Evolutionary conservation across 306 rosid species (phyloP).

Genomic region (Vicia faba): DNA sequence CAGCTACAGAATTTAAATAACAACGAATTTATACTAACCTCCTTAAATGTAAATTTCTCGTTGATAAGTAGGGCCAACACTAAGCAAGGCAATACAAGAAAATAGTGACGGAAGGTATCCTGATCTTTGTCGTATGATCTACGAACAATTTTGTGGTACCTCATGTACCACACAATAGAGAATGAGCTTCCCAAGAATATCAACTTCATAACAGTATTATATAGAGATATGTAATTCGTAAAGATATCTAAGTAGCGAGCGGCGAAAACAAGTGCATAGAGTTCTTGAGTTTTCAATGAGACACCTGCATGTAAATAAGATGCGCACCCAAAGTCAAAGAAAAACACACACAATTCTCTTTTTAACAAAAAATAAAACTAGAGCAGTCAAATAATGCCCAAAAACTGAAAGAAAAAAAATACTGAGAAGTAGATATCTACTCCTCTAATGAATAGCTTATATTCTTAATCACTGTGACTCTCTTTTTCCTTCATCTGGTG

Average conservation of each 20-base stretch:
- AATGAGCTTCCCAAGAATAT: constrained; percentile 86
- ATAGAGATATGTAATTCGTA: constrained; percentile 56
- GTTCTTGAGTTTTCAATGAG: constrained; percentile 93
- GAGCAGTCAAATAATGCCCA: constrained; percentile 9
- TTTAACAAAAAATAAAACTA: neutral
- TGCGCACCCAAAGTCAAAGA: constrained; percentile 31
- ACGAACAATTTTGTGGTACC: constrained; percentile 76
- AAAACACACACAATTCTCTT: constrained; percentile 1
- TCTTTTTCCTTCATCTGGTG: neutral
- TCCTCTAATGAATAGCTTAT: constrained; percentile 14
- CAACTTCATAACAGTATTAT: constrained; percentile 82
- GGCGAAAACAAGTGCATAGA: constrained; percentile 75
- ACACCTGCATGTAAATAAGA: constrained; percentile 55
- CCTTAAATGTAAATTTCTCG: constrained; percentile 76
- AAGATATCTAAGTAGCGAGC: constrained; percentile 84
- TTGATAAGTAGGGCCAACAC: constrained; percentile 67
- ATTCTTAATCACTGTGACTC: constrained; percentile 5
- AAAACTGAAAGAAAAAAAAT: neutral
- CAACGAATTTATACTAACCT: constrained; percentile 53
- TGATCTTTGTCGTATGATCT: constrained; percentile 89
- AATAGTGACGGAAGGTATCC: constrained; percentile 76
- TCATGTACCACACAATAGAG: constrained; percentile 90
- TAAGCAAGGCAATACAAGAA: constrained; percentile 74
- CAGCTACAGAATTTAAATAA: constrained; percentile 11
- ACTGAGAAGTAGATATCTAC: constrained; percentile 7